A percentile compares a stretch with the other conserved stretches of the same genome.
phyloP scores from a whole-genome alignment of 305 asterid species.

The Fraxinus nigra region DNA sequence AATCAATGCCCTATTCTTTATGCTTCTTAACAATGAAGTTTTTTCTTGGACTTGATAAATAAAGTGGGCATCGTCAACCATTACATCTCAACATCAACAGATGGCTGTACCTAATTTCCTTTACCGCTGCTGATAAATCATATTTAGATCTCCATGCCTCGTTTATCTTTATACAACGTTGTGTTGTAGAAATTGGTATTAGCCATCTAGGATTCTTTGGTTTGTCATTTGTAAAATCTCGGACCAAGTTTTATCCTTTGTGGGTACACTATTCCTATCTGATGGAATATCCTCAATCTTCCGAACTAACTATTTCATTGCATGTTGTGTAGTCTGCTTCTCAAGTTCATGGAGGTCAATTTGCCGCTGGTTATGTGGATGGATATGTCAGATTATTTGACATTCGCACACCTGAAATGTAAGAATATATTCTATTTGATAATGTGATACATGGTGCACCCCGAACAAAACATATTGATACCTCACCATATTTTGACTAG shows the following conservation, averaged over 20 bases:
- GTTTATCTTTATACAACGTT: not conserved
- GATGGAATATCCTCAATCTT: slow-evolving; percentile 8
- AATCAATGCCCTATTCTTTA: not conserved
- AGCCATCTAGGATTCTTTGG: not conserved
- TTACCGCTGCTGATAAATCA: not conserved
- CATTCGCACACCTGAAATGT: slow-evolving; percentile 85
- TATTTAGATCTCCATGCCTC: not conserved
- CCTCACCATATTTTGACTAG: not conserved
- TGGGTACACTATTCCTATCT: not conserved
- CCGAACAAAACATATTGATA: not conserved
- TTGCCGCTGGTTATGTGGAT: slow-evolving; percentile 91
- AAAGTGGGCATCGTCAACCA: not conserved
- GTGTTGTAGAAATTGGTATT: not conserved
- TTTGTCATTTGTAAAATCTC: not conserved
- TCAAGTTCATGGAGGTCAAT: slow-evolving; percentile 93
- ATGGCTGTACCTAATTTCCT: not conserved
- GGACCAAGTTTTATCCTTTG: not conserved
- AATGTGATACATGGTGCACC: not conserved
- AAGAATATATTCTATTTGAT: slow-evolving; percentile 32
- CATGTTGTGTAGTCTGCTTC: slow-evolving; percentile 72
- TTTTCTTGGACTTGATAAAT: not conserved
- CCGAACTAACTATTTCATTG: slow-evolving; percentile 23
- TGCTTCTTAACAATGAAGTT: not conserved
- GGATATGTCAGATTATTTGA: slow-evolving; percentile 88
- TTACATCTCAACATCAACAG: not conserved